Evolutionary conservation across 2,329 filamentous ascomycete species (phyloP).

Genomic region (Exserohilum rostratum): DNA sequence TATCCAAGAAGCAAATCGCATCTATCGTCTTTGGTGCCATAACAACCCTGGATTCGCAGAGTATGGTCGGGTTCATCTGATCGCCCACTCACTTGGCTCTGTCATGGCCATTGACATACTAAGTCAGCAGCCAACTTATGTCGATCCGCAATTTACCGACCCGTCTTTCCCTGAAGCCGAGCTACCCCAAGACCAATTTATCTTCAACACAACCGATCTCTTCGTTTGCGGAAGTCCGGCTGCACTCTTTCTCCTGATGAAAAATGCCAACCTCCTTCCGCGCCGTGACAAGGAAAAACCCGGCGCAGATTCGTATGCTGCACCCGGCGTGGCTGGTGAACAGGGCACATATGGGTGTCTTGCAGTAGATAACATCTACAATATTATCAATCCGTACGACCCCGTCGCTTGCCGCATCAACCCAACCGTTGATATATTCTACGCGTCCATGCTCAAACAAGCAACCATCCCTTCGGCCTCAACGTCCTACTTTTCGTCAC

Average conservation of each 20-base stretch:
- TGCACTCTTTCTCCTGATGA: slow-evolving; percentile 89
- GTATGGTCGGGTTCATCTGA: slow-evolving; percentile 83
- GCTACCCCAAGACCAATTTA: slow-evolving; percentile 66
- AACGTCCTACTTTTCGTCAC: slow-evolving; percentile 53
- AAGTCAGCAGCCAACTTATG: slow-evolving; percentile 80
- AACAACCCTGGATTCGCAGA: slow-evolving; percentile 89
- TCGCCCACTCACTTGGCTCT: slow-evolving; percentile 91
- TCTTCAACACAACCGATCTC: slow-evolving; percentile 89
- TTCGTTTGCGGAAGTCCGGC: slow-evolving; percentile 90
- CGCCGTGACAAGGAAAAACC: slow-evolving; percentile 77
- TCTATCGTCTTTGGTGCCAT: slow-evolving; percentile 92
- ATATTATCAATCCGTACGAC: slow-evolving; percentile 78
- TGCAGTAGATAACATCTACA: slow-evolving; percentile 95
- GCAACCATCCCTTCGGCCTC: slow-evolving; percentile 79
- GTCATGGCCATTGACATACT: slow-evolving; percentile 94
- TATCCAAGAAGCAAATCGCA: slow-evolving; percentile 87
- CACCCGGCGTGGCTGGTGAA: slow-evolving; percentile 71
- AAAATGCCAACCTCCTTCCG: slow-evolving; percentile 73
- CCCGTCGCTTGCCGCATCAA: slow-evolving; percentile 93
- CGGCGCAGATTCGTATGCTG: slow-evolving; percentile 66
- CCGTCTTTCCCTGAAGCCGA: slow-evolving; percentile 51
- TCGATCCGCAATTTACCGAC: slow-evolving; percentile 56
- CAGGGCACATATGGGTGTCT: slow-evolving; percentile 84
- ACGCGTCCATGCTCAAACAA: slow-evolving; percentile 75
- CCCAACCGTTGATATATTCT: slow-evolving; percentile 81